Percentiles rank a stretch among this genome's conserved stretches.
phyloP scores from a whole-genome alignment of 2,329 filamentous ascomycete genomes.

The Alternaria novae-zelandiae region DNA sequence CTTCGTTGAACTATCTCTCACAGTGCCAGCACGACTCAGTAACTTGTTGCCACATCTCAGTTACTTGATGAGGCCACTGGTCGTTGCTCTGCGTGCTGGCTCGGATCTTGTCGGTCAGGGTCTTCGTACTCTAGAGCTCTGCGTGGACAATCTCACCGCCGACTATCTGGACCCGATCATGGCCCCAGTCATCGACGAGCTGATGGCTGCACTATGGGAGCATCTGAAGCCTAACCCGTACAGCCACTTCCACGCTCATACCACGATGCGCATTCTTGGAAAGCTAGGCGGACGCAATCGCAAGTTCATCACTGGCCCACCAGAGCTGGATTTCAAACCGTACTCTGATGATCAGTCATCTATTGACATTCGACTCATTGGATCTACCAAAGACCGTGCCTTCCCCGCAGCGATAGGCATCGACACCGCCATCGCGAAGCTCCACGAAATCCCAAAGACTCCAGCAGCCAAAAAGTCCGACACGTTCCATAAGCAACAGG shows the following conservation, averaged over 20 bases:
- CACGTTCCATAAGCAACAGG: conserved; percentile 89
- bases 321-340: conserved; percentile 80
- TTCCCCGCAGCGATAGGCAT: conserved; percentile 88
- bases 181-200: conserved; percentile 96
- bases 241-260: conserved; percentile 96
- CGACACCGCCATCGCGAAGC: conserved; percentile 84
- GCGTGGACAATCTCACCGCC: conserved; percentile 96
- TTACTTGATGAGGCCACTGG: conserved; percentile 94
- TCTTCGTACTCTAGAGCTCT: conserved; percentile 89
- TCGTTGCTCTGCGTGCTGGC: conserved; percentile 90
- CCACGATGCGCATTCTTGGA: conserved; percentile 94
- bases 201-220: conserved; percentile 97
- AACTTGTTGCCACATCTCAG: conserved; percentile 94
- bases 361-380: conserved; percentile 87
- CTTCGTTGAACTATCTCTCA: conserved; percentile 96
- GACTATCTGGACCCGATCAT: conserved; percentile 99
- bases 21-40: conserved; percentile 90
- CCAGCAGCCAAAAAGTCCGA: conserved; percentile 71
- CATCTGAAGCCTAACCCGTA: conserved; percentile 93
- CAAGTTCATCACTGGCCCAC: conserved; percentile 90
- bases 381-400: conserved; percentile 84
- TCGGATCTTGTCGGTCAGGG: conserved; percentile 95
- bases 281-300: conserved; percentile 95
- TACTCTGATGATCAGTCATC: conserved; percentile 88
- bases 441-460: conserved; percentile 78